Conservation (phyloP, 495 filamentous ascomycete genomes). For the Acidiella bohemica region DNA sequence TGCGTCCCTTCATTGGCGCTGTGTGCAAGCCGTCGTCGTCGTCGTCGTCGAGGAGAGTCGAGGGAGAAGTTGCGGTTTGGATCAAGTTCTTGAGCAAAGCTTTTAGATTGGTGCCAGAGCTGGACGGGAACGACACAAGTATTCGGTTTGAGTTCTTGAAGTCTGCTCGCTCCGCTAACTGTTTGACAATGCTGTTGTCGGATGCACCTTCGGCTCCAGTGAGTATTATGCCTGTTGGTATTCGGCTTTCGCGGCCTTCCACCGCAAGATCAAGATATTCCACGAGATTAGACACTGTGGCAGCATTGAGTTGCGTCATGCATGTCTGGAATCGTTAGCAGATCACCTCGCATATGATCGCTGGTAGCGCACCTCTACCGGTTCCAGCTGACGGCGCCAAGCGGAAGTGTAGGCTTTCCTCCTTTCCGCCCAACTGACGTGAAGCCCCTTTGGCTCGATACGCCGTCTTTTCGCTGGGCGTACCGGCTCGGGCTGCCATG, state of each 20-base stretch:
- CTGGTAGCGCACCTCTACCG: conserved; percentile 47
- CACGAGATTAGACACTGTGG: conserved; percentile 48
- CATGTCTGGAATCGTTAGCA: conserved; percentile 35
- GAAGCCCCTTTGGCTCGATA: conserved; percentile 10
- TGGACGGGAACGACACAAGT: conserved; percentile 56
- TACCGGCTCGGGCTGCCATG: conserved; percentile 20
- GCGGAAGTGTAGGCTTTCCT: conserved; percentile 47
- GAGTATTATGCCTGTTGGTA: conserved; percentile 70
- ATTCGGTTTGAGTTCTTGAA: conserved; percentile 36
- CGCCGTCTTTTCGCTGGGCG: conserved; percentile 24
- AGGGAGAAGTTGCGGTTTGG: conserved; percentile 50
- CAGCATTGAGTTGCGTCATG: conserved; percentile 47
- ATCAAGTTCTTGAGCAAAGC: conserved; percentile 71
- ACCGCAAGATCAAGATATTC: conserved; percentile 42
- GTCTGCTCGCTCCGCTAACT: conserved; percentile 43
- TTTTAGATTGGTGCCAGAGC: conserved; percentile 72
- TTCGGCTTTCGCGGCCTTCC: conserved; percentile 28
- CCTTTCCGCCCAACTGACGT: conserved; percentile 34
- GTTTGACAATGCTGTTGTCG: conserved; percentile 57
- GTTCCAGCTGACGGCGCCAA: conserved; percentile 54
- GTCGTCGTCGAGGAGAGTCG: conserved; percentile 29
- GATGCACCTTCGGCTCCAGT: conserved; percentile 79
- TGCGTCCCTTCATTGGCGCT: conserved; percentile 39
- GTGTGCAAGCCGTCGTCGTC: conserved; percentile 42
- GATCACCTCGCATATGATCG: not conserved